Evolutionary conservation across 345 rosid genomes (phyloP).

Genomic region (Salix exigua): DNA sequence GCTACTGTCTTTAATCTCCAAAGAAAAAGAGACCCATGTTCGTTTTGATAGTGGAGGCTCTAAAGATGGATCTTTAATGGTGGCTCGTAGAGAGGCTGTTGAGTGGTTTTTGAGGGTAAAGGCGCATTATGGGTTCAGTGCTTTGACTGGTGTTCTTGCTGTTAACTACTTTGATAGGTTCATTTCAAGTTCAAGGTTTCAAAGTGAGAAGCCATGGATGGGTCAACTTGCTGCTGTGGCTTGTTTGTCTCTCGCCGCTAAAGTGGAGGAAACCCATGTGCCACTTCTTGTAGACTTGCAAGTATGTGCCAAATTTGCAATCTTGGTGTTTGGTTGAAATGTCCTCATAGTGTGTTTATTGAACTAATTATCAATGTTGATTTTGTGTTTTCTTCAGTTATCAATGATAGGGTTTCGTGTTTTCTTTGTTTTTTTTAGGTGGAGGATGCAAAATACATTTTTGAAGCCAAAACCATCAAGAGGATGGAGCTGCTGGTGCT

Average conservation of each 20-base stretch:
- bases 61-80: slow-evolving; percentile 35
- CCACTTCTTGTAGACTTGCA: slow-evolving; percentile 78
- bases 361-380: neutral
- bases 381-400: slow-evolving; percentile 13
- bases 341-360: slow-evolving; percentile 3
- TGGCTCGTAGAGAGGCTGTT: slow-evolving; percentile 56
- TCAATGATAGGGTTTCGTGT: slow-evolving; percentile 2
- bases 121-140: slow-evolving; percentile 58
- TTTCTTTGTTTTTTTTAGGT: slow-evolving; percentile 40
- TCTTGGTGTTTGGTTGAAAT: slow-evolving; percentile 34
- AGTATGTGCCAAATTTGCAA: slow-evolving; percentile 40
- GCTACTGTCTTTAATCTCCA: slow-evolving; percentile 46
- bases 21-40: slow-evolving; percentile 52
- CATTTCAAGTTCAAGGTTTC: slow-evolving; percentile 46
- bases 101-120: slow-evolving; percentile 68
- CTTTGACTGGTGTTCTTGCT: slow-evolving; percentile 68
- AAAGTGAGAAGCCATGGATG: slow-evolving; percentile 86
- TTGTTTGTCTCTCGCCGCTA: slow-evolving; percentile 85
- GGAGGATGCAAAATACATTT: slow-evolving; percentile 62
- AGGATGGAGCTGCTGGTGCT: slow-evolving; percentile 90
- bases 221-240: slow-evolving; percentile 82
- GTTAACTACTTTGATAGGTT: slow-evolving; percentile 90
- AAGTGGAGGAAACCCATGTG: slow-evolving; percentile 83
- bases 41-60: slow-evolving; percentile 20
- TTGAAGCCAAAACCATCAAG: slow-evolving; percentile 80